Conservation (phyloP, 2,329 filamentous ascomycete genomes). For the Colletotrichum ledebouriae region DNA sequence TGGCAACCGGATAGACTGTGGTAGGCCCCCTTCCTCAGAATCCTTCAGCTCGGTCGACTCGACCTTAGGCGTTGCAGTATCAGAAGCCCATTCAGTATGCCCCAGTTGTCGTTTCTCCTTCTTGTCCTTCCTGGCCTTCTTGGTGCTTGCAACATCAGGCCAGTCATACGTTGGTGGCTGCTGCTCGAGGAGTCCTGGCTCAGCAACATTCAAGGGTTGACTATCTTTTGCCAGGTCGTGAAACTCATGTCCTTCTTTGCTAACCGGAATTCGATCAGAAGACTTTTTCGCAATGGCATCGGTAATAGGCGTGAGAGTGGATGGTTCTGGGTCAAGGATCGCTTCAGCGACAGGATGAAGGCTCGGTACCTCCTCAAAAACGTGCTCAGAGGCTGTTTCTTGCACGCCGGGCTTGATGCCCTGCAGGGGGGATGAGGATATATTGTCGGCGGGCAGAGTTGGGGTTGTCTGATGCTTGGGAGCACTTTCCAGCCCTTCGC, state of each 20-base stretch:
- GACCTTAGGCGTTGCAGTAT: not conserved
- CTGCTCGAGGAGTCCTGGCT: too few species aligned
- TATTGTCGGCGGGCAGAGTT: too few species aligned
- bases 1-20: too few species aligned
- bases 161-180: not conserved
- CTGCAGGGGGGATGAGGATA: not conserved
- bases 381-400: not conserved
- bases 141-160: conserved; percentile 35
- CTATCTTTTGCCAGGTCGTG: not conserved
- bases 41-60: not conserved
- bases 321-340: not conserved
- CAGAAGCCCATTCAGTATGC: conserved; percentile 1
- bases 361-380: too few species aligned
- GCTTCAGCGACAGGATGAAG: conserved; percentile 5
- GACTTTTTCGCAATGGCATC: not conserved
- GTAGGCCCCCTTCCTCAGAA: not conserved
- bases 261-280: not conserved
- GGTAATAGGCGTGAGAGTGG: too few species aligned
- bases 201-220: not conserved
- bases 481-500: too few species aligned
- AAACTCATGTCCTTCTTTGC: not conserved
- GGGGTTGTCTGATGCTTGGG: too few species aligned
- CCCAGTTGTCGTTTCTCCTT: conserved; percentile 49
- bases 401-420: not conserved
- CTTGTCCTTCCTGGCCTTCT: conserved; percentile 53